Base-by-base conservation (phyloP, 257 asterid species). In the Plectranthus barbatus region DNA sequence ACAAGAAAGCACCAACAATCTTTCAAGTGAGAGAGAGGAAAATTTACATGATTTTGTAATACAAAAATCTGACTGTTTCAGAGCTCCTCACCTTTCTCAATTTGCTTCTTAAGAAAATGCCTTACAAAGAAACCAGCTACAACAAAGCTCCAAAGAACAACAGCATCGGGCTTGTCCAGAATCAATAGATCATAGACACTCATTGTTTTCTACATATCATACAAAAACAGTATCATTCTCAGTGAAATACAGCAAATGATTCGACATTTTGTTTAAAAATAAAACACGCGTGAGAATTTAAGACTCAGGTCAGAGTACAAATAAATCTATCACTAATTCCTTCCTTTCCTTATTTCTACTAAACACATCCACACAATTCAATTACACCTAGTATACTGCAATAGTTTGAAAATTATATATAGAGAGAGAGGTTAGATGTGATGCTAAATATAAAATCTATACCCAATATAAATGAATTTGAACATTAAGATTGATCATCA, bases 61-160 rank as follows among this genome's bases (percentile, higher is more conserved):
- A 68, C 50, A 49, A 39, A 51, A 15, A 14, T 29, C 53, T 44
- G 5, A 7, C 29, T 15, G 41, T 24, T 46, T 62, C 61, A 7
- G 36, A 61, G 57, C 50, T 67, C 58, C 78, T 76, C 61, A 86
- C 95, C 95, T 81, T 82, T 87, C 81, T 78, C 79, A 62, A 87
- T 81, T 61, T 66, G 82, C 67, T 71, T 80, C 70, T 79, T 66
- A 47, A 24, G 72, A 45, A 64, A 55, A 24, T 71, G 66, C 59
- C 80, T 71, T 29, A 58, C 34, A 9, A 81, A 44, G 15, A 70
- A 63, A 37, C 72, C 86, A 60, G 82, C 75, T 9, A 80, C 6
- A 7, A 68, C 29, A 59, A 81, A 70, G 74, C 79, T 77, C 81
- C 81, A 78, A 15, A 78, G 36, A 41, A 69, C 61, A 66, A 65